Conservation (phyloP, 2,329 filamentous ascomycete genomes). For the Mariannaea sp. region DNA sequence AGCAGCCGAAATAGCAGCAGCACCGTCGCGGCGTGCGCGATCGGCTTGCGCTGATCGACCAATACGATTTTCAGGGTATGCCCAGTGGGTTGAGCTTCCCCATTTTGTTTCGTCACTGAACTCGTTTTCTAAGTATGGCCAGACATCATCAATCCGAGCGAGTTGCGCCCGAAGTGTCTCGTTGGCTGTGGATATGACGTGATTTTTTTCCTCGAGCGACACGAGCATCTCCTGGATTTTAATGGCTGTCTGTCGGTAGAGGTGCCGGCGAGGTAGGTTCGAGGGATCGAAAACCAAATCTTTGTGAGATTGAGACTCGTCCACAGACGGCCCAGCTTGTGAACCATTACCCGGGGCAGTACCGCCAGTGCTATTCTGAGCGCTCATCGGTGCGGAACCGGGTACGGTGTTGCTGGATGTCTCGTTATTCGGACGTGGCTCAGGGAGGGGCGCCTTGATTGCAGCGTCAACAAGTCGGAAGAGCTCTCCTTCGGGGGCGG, state of each 20-base stretch:
- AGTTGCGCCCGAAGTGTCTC: slow-evolving; percentile 87
- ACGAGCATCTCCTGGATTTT: slow-evolving; percentile 84
- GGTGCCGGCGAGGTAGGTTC: slow-evolving; percentile 69
- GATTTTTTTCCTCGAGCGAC: slow-evolving; percentile 95
- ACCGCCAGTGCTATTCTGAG: slow-evolving; percentile 55
- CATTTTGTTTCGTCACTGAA: slow-evolving; percentile 94
- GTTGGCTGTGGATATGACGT: slow-evolving; percentile 91
- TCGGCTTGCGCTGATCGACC: slow-evolving; percentile 69
- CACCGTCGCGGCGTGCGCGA: slow-evolving; percentile 77
- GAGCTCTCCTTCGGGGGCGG: slow-evolving; percentile 82
- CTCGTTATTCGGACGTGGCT: slow-evolving; percentile 52
- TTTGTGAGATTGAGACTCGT: slow-evolving; percentile 51
- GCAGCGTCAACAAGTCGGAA: slow-evolving; percentile 74
- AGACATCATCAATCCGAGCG: slow-evolving; percentile 81
- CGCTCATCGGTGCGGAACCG: slow-evolving; percentile 54
- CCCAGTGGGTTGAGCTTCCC: slow-evolving; percentile 93
- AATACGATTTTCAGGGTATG: slow-evolving; percentile 84
- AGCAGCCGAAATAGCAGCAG: slow-evolving; percentile 76
- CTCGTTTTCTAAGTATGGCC: slow-evolving; percentile 83
- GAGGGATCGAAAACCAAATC: slow-evolving; percentile 56
- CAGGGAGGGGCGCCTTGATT: slow-evolving; percentile 55
- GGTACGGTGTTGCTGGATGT: slow-evolving; percentile 49
- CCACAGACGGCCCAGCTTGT: slow-evolving; percentile 47
- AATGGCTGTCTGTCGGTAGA: slow-evolving; percentile 78
- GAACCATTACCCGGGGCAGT: slow-evolving; percentile 44